Base-by-base conservation (phyloP, 768 basidiomycete genomes). In the Nevesoporus exiguus region DNA sequence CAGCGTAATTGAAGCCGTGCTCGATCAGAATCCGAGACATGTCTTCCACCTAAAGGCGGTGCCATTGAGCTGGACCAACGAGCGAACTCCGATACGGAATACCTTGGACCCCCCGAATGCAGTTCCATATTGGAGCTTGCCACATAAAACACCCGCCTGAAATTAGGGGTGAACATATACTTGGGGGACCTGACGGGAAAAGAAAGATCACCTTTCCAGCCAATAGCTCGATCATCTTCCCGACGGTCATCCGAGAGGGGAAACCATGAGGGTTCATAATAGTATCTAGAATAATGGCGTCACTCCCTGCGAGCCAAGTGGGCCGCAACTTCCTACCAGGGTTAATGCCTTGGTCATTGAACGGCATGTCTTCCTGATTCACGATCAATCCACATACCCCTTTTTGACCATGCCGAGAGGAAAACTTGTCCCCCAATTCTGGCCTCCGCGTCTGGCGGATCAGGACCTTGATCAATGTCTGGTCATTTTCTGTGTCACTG, bases 211-310 rank as follows among this genome's bases (percentile, higher is more conserved):
- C 91, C 81, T 99, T 99, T 47, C 97, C 96, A 13, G 94, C 90
- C 30, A 99, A 75, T 21, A 98, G 77, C 72, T 99, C 97, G 49
- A 99, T 97, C 97, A 99, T 99, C 77, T 99, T 99, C 46, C 97
- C 97, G 27, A 99, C 97, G 24, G 97, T 99, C 94, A 95, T 98
- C 51, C 96, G 90, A 53, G 93, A 96, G 5, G 97, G 97, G 79
- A 99, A 98, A 66, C 97, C 97, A 73, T 99, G 97, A 3, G 97
- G 97, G 69, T 99, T 99, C 96, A 99, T 98, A 75, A 99, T 97
- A 17, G 95, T 93, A 72, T 99, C 96, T 88, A 73, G 30, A 42
- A 36, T n/a, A 22, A 48, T 29, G 52, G 40, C 22, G 47, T 54
- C 47, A 62, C 61, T 9, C 25, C 36, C 44, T 46, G 71, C 41